These are phyloP conservation scores for Ascoidea rubescens DNA, from an alignment of 805 yeast species.

Conservation along the genomic window DNA sequence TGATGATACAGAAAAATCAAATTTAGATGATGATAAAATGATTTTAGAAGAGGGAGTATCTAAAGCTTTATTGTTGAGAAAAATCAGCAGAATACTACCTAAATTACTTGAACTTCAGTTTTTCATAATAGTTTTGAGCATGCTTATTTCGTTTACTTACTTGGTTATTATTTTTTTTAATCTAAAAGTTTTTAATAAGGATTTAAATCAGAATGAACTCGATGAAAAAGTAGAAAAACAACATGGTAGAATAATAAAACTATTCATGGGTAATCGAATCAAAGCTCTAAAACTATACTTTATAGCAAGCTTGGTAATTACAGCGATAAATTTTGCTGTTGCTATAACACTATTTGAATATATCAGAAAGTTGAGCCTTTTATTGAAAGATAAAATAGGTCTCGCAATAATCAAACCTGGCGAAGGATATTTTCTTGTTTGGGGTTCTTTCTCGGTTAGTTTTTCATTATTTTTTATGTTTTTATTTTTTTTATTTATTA, in stretches of 20 bases:
- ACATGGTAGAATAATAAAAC: neutral
- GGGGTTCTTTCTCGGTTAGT: neutral
- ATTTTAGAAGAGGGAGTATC: neutral
- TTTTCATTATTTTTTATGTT: no score
- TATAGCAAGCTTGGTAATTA: neutral
- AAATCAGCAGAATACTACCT: neutral
- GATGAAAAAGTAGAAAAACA: neutral
- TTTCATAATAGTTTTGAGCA: no score
- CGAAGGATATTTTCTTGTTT: slow-evolving; percentile 1
- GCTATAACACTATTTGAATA: neutral
- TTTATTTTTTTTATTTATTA: no score
- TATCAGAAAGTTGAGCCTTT: neutral
- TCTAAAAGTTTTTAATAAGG: neutral
- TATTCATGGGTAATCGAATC: neutral
- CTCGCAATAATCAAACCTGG: slow-evolving; percentile 2
- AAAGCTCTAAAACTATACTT: neutral
- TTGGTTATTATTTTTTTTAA: no score
- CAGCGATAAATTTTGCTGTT: neutral
- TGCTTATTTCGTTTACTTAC: neutral
- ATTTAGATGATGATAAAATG: neutral
- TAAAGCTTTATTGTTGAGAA: neutral
- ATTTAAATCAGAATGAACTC: neutral
- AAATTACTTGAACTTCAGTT: no score
- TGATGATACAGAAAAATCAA: neutral
- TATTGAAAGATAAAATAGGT: neutral